Percentiles rank a stretch among this genome's conserved stretches.
These are phyloP conservation scores for Leptodontidium sp. DNA, from an alignment of 2,329 filamentous ascomycete species.

Conservation along the genomic window DNA sequence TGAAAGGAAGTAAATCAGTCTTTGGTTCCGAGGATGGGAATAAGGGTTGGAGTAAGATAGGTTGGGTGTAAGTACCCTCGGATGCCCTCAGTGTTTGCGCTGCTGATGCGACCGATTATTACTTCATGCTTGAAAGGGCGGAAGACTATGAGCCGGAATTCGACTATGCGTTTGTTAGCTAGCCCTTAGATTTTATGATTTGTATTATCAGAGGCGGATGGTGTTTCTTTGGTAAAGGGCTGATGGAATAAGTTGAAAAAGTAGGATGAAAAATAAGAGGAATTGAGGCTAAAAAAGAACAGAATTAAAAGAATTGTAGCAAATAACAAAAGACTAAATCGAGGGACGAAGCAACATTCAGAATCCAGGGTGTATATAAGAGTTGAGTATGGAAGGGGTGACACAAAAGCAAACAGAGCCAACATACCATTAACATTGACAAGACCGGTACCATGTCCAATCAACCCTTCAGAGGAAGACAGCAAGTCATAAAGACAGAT, in stretches of 20 bases:
- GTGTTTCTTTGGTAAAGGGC: too few relatives aligned
- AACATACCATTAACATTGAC: conserved; percentile 89
- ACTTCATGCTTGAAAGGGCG: conserved; percentile 96
- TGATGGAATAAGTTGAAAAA: too few relatives aligned
- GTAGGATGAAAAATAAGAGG: not conserved
- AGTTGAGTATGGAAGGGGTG: not conserved
- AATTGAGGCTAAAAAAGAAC: not conserved
- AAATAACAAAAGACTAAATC: too few relatives aligned
- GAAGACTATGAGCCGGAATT: conserved; percentile 93
- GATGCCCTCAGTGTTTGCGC: conserved; percentile 75
- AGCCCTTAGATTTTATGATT: too few relatives aligned
- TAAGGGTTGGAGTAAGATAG: not conserved
- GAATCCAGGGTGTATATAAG: not conserved
- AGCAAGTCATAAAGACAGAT: conserved; percentile 93
- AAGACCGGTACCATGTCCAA: conserved; percentile 89
- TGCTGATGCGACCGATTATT: conserved; percentile 83
- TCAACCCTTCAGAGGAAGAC: conserved; percentile 89
- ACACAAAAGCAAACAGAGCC: not conserved
- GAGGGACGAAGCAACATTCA: too few relatives aligned
- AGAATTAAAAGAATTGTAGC: not conserved
- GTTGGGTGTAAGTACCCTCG: conserved; percentile 60
- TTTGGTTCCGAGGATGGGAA: not conserved
- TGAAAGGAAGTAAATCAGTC: conserved; percentile 44
- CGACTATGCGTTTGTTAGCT: conserved; percentile 63
- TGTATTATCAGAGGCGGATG: too few relatives aligned